These are phyloP conservation scores for Colletotrichum sp. DNA, from an alignment of 2,329 filamentous ascomycete species.

Conservation along the genomic window DNA sequence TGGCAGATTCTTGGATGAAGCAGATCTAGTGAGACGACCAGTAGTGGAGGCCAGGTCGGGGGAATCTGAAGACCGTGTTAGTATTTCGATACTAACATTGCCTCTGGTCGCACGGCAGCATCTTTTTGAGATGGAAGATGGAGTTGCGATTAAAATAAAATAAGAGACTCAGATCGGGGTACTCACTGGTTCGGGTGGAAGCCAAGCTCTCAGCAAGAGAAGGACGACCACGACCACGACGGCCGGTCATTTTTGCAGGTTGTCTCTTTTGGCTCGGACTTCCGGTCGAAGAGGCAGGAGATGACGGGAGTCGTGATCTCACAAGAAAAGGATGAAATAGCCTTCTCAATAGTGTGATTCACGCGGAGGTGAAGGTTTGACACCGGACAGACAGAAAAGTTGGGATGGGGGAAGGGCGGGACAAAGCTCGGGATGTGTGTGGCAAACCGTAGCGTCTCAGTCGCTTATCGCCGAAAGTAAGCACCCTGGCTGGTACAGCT, in stretches of 20 bases:
- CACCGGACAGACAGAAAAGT: not conserved
- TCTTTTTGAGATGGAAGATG: not conserved
- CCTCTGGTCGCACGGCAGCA: not conserved
- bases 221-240: constrained; percentile 2
- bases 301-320: not conserved
- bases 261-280: not conserved
- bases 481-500: not conserved
- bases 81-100: not conserved
- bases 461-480: constrained; percentile 11
- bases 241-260: not conserved
- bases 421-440: constrained; percentile 18
- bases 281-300: not conserved
- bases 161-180: not conserved
- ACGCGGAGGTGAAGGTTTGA: not conserved
- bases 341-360: not conserved
- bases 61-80: not conserved
- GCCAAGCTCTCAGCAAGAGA: constrained; percentile 7
- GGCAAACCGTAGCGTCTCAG: constrained; percentile 6
- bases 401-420: constrained; percentile 16
- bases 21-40: constrained; percentile 19
- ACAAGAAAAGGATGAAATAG: not conserved
- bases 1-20: constrained; percentile 15
- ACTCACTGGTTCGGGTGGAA: constrained; percentile 11
- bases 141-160: not conserved
- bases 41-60: not conserved